Base-by-base conservation (phyloP, 179 eudicot species). In the Gypsophila paniculata region DNA sequence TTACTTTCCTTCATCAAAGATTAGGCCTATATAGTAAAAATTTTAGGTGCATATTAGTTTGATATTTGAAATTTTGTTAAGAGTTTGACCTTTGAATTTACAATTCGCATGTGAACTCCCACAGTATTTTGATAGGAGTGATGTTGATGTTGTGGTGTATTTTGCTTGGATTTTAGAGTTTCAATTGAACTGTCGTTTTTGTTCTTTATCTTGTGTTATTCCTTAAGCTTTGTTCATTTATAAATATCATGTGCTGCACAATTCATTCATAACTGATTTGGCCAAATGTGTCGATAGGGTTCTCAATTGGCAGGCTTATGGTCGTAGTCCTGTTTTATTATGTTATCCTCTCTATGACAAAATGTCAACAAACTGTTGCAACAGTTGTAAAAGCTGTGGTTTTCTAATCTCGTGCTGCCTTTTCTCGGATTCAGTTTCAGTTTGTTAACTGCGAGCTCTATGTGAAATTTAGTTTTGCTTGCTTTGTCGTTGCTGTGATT, bases 331-430 rank as follows among this genome's bases (percentile, higher is more conserved):
- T 42, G 46, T 42, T 42, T 9, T 42, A 42, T 42, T 42, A 6
- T 6, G 46, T 6, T 42, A 42, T 42, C 11, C 46, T 6, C 6
- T 6, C 6, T 42, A 0, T 42, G 17, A 15, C 51, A 61, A 48
- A 51, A n/a, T 72, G 19, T 54, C 70, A n/a, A 1, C 19, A 13
- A 62, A 23, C 53, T 69, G 22, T 59, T 48, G 57, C 14, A 60
- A 49, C 44, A 17, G 46, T 66, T 46, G 22, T 36, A n/a, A 14
- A 29, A 49, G 19, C 69, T 61, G 71, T 46, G 18, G 21, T 51
- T 18, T 39, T 14, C 34, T 51, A 6, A 15, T 38, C 14, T 67
- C 36, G 13, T 62, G 5, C 57, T 4, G 25, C 32, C 26, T 21
- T 65, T 42, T 21, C 21, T 29, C 12, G 34, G 52, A 11, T 39